Evolutionary conservation across 805 yeast species (phyloP).

Genomic region (Ogataea trehalophila): DNA sequence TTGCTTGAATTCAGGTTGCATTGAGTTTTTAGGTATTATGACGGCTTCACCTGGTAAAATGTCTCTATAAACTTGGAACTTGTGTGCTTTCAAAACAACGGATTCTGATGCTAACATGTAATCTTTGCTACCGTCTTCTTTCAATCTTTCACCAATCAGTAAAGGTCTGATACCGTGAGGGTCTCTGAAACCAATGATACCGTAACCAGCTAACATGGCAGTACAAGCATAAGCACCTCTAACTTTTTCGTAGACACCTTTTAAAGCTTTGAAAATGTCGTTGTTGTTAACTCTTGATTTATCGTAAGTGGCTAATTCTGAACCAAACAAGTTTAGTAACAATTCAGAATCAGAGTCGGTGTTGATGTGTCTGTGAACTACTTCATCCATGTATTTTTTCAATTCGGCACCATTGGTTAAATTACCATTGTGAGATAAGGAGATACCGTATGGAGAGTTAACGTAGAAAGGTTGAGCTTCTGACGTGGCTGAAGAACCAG

Average conservation of each 20-base stretch:
- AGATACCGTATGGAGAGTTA: conserved; percentile 92
- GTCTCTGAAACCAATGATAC: conserved; percentile 92
- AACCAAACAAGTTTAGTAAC: conserved; percentile 82
- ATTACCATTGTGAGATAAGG: conserved; percentile 91
- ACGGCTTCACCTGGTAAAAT: conserved; percentile 95
- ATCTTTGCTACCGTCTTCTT: conserved; percentile 66
- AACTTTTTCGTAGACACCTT: conserved; percentile 73
- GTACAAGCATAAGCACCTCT: conserved; percentile 98
- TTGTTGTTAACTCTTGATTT: conserved; percentile 88
- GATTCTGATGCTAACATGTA: conserved; percentile 95
- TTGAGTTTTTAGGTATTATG: conserved; percentile 73
- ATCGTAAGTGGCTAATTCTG: conserved; percentile 85
- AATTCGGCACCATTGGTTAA: conserved; percentile 81
- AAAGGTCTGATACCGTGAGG: conserved; percentile 96
- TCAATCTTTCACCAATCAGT: conserved; percentile 74
- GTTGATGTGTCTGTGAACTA: conserved; percentile 93
- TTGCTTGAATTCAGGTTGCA: conserved; percentile 76
- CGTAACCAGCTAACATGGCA: conserved; percentile 94
- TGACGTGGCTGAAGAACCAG: conserved; percentile 90
- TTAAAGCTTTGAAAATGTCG: conserved; percentile 82
- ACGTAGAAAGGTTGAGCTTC: conserved; percentile 99
- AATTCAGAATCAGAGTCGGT: conserved; percentile 96
- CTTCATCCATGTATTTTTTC: conserved; percentile 79
- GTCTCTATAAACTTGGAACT: conserved; percentile 75
- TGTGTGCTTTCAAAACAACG: conserved; percentile 90